These are phyloP conservation scores for Moniliella sp. DNA, from an alignment of 1,284 basidiomycete species.

Conservation along the genomic window DNA sequence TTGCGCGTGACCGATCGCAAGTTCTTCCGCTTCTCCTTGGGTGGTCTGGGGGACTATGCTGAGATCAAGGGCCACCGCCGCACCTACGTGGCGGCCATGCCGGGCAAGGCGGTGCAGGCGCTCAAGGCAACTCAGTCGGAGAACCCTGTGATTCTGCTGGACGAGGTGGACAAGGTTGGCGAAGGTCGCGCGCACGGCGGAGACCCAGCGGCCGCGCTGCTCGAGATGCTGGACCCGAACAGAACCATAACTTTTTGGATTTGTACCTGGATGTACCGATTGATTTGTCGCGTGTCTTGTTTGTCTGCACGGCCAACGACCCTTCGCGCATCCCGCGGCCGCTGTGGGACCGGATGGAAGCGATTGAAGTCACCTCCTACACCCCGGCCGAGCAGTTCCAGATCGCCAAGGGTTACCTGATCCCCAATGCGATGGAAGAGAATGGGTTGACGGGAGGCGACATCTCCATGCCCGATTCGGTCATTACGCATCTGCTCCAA, in stretches of 20 bases:
- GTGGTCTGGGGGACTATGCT: conserved; percentile 84
- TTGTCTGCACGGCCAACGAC: conserved; percentile 59
- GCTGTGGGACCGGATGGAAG: conserved; percentile 70
- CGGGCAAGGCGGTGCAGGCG: conserved; percentile 93
- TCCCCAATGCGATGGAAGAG: conserved; percentile 77
- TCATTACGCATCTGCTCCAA: conserved; percentile 74
- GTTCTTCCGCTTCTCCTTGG: conserved; percentile 90
- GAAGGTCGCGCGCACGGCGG: conserved; percentile 81
- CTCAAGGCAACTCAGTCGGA: conserved; percentile 87
- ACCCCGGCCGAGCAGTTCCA: conserved; percentile 86
- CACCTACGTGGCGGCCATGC: conserved; percentile 74
- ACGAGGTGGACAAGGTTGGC: conserved; percentile 87
- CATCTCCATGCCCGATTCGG: conserved; percentile 32
- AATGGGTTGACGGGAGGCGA: conserved; percentile 46
- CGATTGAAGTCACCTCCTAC: conserved; percentile 67
- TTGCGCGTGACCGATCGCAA: conserved; percentile 64
- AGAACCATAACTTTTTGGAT: conserved; percentile 84
- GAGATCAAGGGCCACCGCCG: conserved; percentile 96
- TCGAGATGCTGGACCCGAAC: conserved; percentile 98
- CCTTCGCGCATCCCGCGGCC: conserved; percentile 91
- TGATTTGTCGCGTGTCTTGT: conserved; percentile 80
- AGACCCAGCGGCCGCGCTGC: conserved; percentile 73
- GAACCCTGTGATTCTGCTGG: conserved; percentile 75
- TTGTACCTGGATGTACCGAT: conserved; percentile 96
- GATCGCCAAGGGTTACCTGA: conserved; percentile 75